Percentiles rank a stretch among this genome's conserved stretches.
Evolutionary conservation across 2,329 filamentous ascomycete species (phyloP).

Genomic region (Fusarium coicis): DNA sequence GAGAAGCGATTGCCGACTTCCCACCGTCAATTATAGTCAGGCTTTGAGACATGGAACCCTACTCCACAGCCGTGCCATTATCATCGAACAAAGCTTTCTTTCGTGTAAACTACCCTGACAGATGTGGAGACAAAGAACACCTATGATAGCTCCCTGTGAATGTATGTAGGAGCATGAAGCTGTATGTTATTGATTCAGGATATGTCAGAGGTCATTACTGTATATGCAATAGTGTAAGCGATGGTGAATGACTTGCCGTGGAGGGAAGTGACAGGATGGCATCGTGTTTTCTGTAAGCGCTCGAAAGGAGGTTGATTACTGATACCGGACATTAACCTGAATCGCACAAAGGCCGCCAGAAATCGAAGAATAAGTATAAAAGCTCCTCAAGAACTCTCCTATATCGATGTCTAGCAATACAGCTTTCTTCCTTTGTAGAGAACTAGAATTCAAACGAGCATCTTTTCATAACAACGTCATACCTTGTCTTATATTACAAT

Average conservation of each 20-base stretch:
- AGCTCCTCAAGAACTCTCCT: neutral
- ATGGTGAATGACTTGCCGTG: neutral
- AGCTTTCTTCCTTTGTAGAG: neutral
- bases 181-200: neutral
- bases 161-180: neutral
- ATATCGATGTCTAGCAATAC: fast-evolving
- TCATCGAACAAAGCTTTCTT: neutral
- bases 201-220: neutral
- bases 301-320: neutral
- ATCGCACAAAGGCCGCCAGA: neutral
- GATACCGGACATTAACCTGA: neutral
- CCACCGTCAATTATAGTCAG: neutral
- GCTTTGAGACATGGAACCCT: neutral
- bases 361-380: neutral
- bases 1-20: neutral
- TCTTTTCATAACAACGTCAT: no score
- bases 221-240: neutral
- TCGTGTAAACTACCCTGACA: neutral
- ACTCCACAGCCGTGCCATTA: neutral
- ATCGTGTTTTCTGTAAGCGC: neutral
- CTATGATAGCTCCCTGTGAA: neutral
- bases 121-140: neutral
- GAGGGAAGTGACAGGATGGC: neutral
- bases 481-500: neutral
- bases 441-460: neutral